Evolutionary conservation across 2,329 filamentous ascomycete species (phyloP).

Genomic region (Alternaria conjuncta): DNA sequence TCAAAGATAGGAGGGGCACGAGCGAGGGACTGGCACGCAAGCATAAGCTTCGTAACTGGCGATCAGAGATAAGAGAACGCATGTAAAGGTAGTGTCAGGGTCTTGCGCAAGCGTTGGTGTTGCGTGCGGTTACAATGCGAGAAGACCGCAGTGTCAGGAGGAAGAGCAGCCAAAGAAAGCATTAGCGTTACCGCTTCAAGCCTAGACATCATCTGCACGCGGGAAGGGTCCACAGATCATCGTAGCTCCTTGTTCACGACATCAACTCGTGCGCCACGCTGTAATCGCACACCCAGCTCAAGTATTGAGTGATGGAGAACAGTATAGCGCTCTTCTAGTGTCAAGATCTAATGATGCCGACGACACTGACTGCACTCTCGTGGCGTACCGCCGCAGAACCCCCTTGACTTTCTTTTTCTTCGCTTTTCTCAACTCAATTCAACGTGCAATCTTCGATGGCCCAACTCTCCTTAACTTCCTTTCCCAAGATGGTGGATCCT

Average conservation of each 20-base stretch:
- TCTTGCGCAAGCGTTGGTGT: background rate
- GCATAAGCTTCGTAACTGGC: background rate
- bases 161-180: background rate
- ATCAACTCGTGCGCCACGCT: background rate
- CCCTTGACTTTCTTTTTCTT: conserved; percentile 10
- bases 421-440: conserved; percentile 1
- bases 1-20: background rate
- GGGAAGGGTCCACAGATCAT: background rate
- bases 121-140: conserved; percentile 2
- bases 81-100: background rate
- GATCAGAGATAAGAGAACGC: background rate
- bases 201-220: background rate
- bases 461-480: background rate
- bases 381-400: background rate
- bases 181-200: background rate
- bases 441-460: background rate
- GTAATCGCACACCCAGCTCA: background rate
- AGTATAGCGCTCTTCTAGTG: background rate
- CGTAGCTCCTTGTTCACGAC: conserved; percentile 1
- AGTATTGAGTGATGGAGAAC: background rate
- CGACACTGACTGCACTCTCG: background rate
- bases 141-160: background rate
- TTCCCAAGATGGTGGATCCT: conserved; percentile 3
- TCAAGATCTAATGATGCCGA: background rate
- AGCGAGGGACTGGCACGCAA: background rate